A percentile compares a stretch with the other conserved stretches of the same genome.
These are phyloP conservation scores for Rhazya stricta DNA, from an alignment of 257 asterid species.

Conservation along the genomic window DNA sequence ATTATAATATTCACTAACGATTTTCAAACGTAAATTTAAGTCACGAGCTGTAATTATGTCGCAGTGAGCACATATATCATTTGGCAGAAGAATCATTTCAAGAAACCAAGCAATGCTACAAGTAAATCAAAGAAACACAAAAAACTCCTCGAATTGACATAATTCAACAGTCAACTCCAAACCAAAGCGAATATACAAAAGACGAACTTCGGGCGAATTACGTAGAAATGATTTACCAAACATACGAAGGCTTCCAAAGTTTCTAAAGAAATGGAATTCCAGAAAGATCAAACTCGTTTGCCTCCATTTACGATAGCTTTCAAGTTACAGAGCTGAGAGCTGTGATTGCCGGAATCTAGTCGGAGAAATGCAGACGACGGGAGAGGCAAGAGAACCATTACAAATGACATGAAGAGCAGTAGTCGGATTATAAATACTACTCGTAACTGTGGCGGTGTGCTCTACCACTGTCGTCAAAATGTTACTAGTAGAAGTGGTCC, in stretches of 20 bases:
- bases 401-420: background rate
- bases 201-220: too few relatives aligned
- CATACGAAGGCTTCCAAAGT: background rate
- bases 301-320: conserved; percentile 47
- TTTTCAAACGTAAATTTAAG: background rate
- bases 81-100: background rate
- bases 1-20: background rate
- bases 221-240: background rate
- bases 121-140: background rate
- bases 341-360: background rate
- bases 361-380: background rate
- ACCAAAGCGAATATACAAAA: background rate
- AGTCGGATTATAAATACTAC: background rate
- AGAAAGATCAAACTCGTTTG: conserved; percentile 46
- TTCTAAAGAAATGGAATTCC: conserved; percentile 42
- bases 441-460: background rate
- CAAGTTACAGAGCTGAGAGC: conserved; percentile 5
- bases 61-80: background rate
- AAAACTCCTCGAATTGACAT: background rate
- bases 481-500: background rate
- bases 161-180: background rate
- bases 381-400: background rate
- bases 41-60: background rate
- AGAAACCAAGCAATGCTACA: background rate
- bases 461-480: background rate